Conservation (phyloP, 148 eudicot species). For the Rhododendron simsii region DNA sequence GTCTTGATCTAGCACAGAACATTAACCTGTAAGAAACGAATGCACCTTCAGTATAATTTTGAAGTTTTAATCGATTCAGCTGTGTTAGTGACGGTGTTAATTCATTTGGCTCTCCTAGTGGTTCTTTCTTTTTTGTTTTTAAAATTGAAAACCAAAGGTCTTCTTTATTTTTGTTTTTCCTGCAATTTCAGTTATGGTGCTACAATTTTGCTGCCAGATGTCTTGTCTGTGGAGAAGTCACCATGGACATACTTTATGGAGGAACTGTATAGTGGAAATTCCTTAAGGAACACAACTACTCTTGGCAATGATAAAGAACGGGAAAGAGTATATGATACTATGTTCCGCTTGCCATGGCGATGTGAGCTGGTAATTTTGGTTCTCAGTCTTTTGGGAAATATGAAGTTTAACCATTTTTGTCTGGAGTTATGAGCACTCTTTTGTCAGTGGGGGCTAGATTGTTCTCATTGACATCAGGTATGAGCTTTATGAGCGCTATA, state of each 20-base stretch:
- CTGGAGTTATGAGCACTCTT: background rate
- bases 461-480: background rate
- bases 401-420: background rate
- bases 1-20: background rate
- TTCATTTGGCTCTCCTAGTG: background rate
- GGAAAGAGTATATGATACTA: conserved; percentile 90
- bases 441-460: background rate
- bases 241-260: conserved; percentile 75
- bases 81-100: background rate
- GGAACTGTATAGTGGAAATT: conserved; percentile 74
- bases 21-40: background rate
- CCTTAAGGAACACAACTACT: conserved; percentile 73
- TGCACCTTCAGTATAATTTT: background rate
- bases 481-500: background rate
- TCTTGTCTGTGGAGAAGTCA: conserved; percentile 58
- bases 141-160: background rate
- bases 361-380: conserved; percentile 81
- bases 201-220: conserved; percentile 37
- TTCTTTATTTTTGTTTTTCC: conserved; percentile 3
- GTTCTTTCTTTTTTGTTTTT: background rate
- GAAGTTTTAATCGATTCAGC: background rate
- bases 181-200: conserved; percentile 13
- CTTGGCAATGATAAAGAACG: conserved; percentile 87
- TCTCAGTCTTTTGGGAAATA: background rate
- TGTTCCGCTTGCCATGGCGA: conserved; percentile 98